Base-by-base conservation (phyloP, 2,329 filamentous ascomycete species). In the Colletotrichum abscissum region DNA sequence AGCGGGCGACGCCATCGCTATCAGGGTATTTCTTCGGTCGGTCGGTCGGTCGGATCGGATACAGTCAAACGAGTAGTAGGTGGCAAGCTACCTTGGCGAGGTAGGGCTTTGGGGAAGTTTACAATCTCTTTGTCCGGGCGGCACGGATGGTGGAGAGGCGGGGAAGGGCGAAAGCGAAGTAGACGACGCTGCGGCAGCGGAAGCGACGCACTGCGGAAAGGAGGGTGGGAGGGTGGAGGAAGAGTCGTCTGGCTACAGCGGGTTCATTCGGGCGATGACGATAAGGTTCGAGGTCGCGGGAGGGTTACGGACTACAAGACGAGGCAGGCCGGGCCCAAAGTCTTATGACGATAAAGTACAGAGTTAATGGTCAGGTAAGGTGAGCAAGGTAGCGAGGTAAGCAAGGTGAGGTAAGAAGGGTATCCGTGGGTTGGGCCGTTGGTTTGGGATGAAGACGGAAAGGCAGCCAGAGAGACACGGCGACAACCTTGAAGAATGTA, bases 181-280 rank as follows among this genome's bases (percentile, higher is more conserved):
- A 46, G 62, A 28, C n/a, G 64, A 49, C 26, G 35, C 58, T 65
- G 68, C 69, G 58, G 42, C 42, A n/a, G 42, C 42, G 42, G 42
- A 49, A 49, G 19, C 42, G 42, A n/a, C 19, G 42, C 42, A 49
- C 42, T 49, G 42, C 42, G 42, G 42, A 49, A 19, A 72, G 54
- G 35, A 38, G 28, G 55, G 60, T 24, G 54, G 56, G 19, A 49
- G 64, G 42, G 49, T 19, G 46, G 30, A 24, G 49, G 52, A 49
- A 64, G 12, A 26, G 22, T 63, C 22, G 69, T 63, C 19, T 58
- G 59, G 60, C 56, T 73, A 73, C 19, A 73, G 70, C 56, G 70
- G 70, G 68, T 38, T 70, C 70, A 70, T 73, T 73, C 67, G 67
- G 56, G 35, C 70, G 33, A 55, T 46, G 68, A 60, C 33, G 56